Base-by-base conservation (phyloP, 2,329 filamentous ascomycete species). In the Corinectria fuckeliana region DNA sequence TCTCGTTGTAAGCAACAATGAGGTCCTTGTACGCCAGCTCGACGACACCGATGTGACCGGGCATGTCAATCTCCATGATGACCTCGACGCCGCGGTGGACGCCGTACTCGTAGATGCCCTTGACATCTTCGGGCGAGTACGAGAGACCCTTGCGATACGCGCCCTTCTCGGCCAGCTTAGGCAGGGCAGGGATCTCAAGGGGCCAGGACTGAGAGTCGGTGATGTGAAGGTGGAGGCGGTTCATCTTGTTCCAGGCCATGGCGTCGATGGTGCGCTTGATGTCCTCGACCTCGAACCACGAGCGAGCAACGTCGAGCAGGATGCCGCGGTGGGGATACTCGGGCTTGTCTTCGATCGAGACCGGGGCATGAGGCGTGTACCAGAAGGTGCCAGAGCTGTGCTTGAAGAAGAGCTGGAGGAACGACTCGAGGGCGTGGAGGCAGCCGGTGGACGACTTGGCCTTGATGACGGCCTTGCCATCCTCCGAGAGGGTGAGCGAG, bases 161-260 rank as follows among this genome's bases (percentile, higher is more conserved):
- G 32, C 92, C 92, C 73, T 91, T 88, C 51, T 81, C 76, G 3
- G 91, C 82, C 2, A 96, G 80, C 58, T 89, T 84, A 3, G 92
- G 74, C 62, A 96, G 76, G 2, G 89, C 76, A 1, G 91, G 90
- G 49, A 96, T 88, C 66, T 92, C 91, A 21, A 96, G 80, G 0
- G 92, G 92, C 90, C 92, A 96, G 4, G 91, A 91, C 75, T 96
- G 92, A 14, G 89, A 88, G 75, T 96, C 92, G 4, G 91, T 95
- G 57, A 89, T 82, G 78, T 96, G 92, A 53, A 94, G 80, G 75
- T 95, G 92, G 56, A 96, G 82, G 5, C 88, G 83, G 77, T 95
- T 95, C 81, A 95, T 84, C 79, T 96, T 95, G 79, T 88, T 92
- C 84, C 87, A 92, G 1, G 90, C 80, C 64, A 91, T 77, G 38